phyloP scores from a whole-genome alignment of 2,329 filamentous ascomycete species.

The Botrytis pseudocinerea region DNA sequence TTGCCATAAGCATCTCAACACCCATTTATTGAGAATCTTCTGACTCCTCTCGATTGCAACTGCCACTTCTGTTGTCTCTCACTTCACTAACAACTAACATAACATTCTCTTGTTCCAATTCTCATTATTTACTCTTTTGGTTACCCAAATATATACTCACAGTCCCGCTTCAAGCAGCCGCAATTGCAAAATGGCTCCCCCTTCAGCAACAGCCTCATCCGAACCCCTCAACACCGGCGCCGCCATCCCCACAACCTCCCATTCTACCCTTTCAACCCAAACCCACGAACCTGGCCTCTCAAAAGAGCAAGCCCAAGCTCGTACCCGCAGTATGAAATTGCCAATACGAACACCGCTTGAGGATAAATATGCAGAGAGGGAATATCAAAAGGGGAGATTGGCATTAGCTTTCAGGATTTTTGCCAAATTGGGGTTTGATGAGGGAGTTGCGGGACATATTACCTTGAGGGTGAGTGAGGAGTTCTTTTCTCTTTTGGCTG shows the following conservation, averaged over 20 bases:
- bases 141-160: neutral
- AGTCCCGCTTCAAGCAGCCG: neutral
- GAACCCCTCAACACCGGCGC: neutral
- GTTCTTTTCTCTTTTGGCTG: neutral
- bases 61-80: neutral
- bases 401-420: constrained; percentile 52
- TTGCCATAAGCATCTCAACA: neutral
- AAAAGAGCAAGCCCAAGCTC: constrained; percentile 26
- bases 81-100: neutral
- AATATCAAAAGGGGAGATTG: constrained; percentile 47
- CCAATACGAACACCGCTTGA: constrained; percentile 31
- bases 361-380: constrained; percentile 42
- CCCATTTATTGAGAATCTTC: neutral
- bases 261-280: neutral
- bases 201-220: neutral
- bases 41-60: neutral
- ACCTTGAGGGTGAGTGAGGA: constrained; percentile 40
- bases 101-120: neutral
- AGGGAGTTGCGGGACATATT: constrained; percentile 51
- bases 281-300: constrained; percentile 33
- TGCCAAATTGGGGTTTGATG: constrained; percentile 48
- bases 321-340: constrained; percentile 19
- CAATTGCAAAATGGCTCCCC: neutral
- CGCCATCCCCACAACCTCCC: neutral
- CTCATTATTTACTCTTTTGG: too few species aligned